Conservation (phyloP, 1,284 basidiomycete species). For the Termitomyces sp. region DNA sequence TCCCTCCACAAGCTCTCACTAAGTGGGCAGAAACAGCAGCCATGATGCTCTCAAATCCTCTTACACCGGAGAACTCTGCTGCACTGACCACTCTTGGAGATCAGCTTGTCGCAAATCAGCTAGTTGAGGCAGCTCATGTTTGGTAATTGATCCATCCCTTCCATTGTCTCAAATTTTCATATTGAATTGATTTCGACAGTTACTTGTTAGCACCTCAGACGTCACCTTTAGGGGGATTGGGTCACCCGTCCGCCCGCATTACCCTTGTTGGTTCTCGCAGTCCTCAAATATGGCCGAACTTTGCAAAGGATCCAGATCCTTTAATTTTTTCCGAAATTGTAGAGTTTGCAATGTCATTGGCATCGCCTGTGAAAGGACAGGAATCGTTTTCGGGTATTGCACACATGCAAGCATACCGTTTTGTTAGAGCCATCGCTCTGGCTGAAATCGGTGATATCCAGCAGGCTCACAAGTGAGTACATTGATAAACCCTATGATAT, state of each 20-base stretch:
- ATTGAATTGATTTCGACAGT: constrained; percentile 35
- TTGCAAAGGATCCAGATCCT: constrained; percentile 71
- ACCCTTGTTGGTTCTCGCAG: constrained; percentile 62
- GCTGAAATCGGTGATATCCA: constrained; percentile 79
- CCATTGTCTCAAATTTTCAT: background rate
- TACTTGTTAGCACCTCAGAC: constrained; percentile 87
- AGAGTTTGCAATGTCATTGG: constrained; percentile 86
- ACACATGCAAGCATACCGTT: constrained; percentile 85
- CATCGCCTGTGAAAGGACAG: constrained; percentile 74
- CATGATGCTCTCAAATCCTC: constrained; percentile 77
- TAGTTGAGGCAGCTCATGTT: constrained; percentile 84
- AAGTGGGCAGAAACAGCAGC: constrained; percentile 87
- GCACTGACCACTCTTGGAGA: constrained; percentile 87
- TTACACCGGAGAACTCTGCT: constrained; percentile 60
- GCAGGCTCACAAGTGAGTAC: constrained; percentile 61
- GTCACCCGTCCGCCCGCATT: constrained; percentile 56
- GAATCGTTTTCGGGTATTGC: constrained; percentile 81
- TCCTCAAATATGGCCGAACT: constrained; percentile 47
- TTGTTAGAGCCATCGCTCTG: constrained; percentile 74
- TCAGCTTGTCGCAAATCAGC: constrained; percentile 66
- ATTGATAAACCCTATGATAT: background rate
- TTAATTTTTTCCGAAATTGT: constrained; percentile 88
- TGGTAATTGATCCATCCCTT: constrained; percentile 52
- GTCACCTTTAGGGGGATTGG: constrained; percentile 67
- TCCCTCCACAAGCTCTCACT: constrained; percentile 55